A percentile compares a stretch with the other conserved stretches of the same genome.
phyloP scores from a whole-genome alignment of 495 filamentous ascomycete genomes.

The Penicillium coprophilum region DNA sequence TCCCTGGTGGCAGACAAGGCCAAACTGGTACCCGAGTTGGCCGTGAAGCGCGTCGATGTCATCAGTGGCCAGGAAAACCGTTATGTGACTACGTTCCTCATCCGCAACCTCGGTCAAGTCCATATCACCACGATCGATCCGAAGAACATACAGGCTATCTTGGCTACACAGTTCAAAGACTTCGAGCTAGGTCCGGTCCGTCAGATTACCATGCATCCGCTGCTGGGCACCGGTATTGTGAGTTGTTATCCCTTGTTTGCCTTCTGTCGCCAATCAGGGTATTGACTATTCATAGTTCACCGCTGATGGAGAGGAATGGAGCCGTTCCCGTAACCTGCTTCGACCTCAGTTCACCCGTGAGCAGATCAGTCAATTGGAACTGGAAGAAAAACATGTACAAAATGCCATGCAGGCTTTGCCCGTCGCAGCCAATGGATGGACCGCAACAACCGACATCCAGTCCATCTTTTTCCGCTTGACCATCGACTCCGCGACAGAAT shows the following conservation, averaged over 20 bases:
- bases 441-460: constrained; percentile 52
- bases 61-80: constrained; percentile 32
- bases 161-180: constrained; percentile 56
- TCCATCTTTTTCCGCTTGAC: constrained; percentile 63
- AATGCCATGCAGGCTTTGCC: constrained; percentile 41
- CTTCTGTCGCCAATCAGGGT: background rate
- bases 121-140: constrained; percentile 50
- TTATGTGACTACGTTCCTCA: constrained; percentile 28
- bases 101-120: constrained; percentile 31
- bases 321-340: constrained; percentile 54
- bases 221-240: constrained; percentile 51
- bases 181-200: constrained; percentile 45
- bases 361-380: constrained; percentile 51
- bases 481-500: constrained; percentile 65
- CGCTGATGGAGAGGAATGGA: constrained; percentile 50
- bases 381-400: constrained; percentile 53
- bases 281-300: constrained; percentile 40
- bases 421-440: constrained; percentile 44
- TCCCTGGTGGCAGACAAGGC: constrained; percentile 32
- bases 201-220: constrained; percentile 33
- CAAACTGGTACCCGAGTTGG: constrained; percentile 26
- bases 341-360: constrained; percentile 55
- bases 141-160: constrained; percentile 53
- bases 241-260: constrained; percentile 13
- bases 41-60: constrained; percentile 21